These are phyloP conservation scores for Nematocida minor DNA, from an alignment of 371 early-diverging fungal genomes.

Conservation along the genomic window DNA sequence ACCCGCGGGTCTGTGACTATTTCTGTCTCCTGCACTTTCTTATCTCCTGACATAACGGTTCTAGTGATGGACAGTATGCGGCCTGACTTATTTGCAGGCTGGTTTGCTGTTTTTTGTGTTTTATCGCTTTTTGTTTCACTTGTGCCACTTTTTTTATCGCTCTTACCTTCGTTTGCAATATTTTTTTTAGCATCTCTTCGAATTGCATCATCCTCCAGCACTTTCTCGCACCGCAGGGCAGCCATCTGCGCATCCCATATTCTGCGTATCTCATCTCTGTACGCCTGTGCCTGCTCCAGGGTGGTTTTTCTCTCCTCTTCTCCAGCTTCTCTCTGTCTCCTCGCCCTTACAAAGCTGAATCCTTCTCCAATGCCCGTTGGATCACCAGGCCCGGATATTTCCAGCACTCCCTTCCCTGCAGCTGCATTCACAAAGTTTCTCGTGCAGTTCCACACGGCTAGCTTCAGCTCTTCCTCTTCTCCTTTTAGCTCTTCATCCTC, in stretches of 20 bases:
- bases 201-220: slow-evolving; percentile 67
- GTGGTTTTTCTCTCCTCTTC: slow-evolving; percentile 48
- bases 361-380: slow-evolving; percentile 93
- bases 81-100: background rate
- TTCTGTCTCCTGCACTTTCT: slow-evolving; percentile 55
- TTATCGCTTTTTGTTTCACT: slow-evolving; percentile 82
- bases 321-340: slow-evolving; percentile 72
- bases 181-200: background rate
- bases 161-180: background rate
- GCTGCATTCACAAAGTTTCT: slow-evolving; percentile 77
- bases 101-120: slow-evolving; percentile 72
- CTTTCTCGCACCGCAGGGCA: slow-evolving; percentile 54
- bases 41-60: slow-evolving; percentile 36
- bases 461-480: slow-evolving; percentile 76
- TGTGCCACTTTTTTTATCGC: slow-evolving; percentile 69
- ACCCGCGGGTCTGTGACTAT: slow-evolving; percentile 56
- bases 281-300: slow-evolving; percentile 20
- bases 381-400: slow-evolving; percentile 63
- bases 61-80: slow-evolving; percentile 60
- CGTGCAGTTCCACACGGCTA: slow-evolving; percentile 90
- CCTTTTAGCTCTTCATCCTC: slow-evolving; percentile 68
- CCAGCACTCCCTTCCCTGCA: slow-evolving; percentile 66
- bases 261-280: slow-evolving; percentile 40
- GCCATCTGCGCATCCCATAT: slow-evolving; percentile 58
- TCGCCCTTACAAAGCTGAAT: slow-evolving; percentile 88